A percentile compares a stretch with the other conserved stretches of the same genome.
These are phyloP conservation scores for Vigna mungo DNA, from an alignment of 306 rosid genomes.

Conservation along the genomic window DNA sequence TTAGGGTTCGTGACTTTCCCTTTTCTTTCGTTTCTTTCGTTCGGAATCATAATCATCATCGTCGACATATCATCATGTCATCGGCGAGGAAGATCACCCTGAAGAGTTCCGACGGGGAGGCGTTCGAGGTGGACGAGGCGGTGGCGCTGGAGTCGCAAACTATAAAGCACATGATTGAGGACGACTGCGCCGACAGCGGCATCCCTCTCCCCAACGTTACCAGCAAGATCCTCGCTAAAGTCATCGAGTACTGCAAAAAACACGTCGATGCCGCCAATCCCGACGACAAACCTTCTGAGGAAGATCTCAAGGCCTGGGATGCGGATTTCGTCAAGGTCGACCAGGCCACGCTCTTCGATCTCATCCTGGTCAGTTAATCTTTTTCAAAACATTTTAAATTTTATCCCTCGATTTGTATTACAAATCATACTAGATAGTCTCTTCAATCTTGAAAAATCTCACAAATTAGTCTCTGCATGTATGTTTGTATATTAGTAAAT, in stretches of 20 bases:
- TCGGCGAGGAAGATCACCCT: slow-evolving; percentile 62
- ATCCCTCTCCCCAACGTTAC: slow-evolving; percentile 84
- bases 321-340: slow-evolving; percentile 77
- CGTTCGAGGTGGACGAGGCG: slow-evolving; percentile 74
- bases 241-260: slow-evolving; percentile 78
- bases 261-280: slow-evolving; percentile 60
- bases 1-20: slow-evolving; percentile 41
- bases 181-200: slow-evolving; percentile 68
- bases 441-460: too few species aligned
- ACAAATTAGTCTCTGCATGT: too few species aligned
- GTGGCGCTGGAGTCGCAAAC: slow-evolving; percentile 85
- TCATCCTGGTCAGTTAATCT: slow-evolving; percentile 59
- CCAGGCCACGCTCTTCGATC: slow-evolving; percentile 81
- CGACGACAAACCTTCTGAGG: slow-evolving; percentile 62
- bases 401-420: not conserved
- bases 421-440: too few species aligned
- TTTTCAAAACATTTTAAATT: too few species aligned
- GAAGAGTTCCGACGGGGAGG: slow-evolving; percentile 79
- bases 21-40: not conserved
- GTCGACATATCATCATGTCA: slow-evolving; percentile 43
- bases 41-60: not conserved
- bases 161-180: slow-evolving; percentile 80
- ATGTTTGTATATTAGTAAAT: too few species aligned
- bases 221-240: slow-evolving; percentile 80
- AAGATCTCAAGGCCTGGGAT: slow-evolving; percentile 72